A percentile compares a stretch with the other conserved stretches of the same genome.
These are phyloP conservation scores for Pythium dissotocum DNA, from an alignment of 352 stramenopile species.

Conservation along the genomic window DNA sequence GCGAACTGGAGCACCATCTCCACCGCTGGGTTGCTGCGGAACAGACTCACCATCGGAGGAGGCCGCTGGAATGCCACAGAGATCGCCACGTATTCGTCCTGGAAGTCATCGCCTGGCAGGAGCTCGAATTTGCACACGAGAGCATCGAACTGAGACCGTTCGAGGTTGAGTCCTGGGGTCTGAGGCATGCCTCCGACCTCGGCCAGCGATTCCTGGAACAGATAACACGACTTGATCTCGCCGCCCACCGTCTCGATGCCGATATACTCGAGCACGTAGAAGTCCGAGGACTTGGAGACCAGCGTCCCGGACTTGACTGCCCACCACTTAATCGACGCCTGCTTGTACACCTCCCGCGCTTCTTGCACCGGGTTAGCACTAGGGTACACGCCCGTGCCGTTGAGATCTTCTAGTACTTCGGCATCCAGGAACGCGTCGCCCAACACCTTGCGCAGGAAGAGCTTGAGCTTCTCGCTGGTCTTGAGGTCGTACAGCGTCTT, in stretches of 20 bases:
- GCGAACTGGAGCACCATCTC: conserved; percentile 86
- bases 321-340: conserved; percentile 89
- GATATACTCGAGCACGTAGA: conserved; percentile 89
- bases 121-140: conserved; percentile 88
- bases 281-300: conserved; percentile 81
- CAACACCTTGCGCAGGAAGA: conserved; percentile 81
- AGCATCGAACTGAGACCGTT: conserved; percentile 82
- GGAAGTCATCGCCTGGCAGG: conserved; percentile 56
- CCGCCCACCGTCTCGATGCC: conserved; percentile 74
- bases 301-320: conserved; percentile 81
- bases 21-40: conserved; percentile 80
- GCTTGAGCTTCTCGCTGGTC: conserved; percentile 82
- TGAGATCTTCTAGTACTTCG: conserved; percentile 82
- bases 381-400: conserved; percentile 76
- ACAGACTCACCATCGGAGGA: conserved; percentile 78
- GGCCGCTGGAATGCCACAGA: conserved; percentile 84
- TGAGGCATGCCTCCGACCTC: conserved; percentile 85
- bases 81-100: conserved; percentile 79
- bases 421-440: conserved; percentile 84
- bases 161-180: conserved; percentile 75
- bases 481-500: conserved; percentile 87
- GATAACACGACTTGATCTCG: conserved; percentile 81
- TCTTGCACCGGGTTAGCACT: conserved; percentile 70
- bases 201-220: conserved; percentile 85
- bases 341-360: conserved; percentile 82